phyloP scores from a whole-genome alignment of 148 eudicot genomes.

The Persicaria maculosa region DNA sequence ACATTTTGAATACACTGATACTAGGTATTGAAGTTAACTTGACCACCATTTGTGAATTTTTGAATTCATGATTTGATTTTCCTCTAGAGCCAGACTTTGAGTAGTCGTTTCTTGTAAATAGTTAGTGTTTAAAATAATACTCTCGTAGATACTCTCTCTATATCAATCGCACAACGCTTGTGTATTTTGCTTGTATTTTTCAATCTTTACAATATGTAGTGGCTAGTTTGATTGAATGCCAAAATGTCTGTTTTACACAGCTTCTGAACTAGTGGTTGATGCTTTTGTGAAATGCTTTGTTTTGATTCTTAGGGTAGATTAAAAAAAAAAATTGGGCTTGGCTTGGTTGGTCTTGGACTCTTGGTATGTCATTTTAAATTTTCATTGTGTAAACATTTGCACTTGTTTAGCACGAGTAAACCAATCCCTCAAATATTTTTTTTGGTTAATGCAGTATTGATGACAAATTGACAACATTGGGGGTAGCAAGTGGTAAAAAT shows the following conservation, averaged over 20 bases:
- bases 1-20: background rate
- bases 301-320: background rate
- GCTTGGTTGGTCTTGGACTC: background rate
- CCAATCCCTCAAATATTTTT: background rate
- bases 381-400: background rate
- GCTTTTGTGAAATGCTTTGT: background rate
- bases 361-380: background rate
- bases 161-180: too few relatives aligned
- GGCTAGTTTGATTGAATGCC: too few relatives aligned
- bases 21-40: background rate
- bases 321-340: background rate
- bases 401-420: background rate
- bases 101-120: too few relatives aligned
- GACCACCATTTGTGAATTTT: background rate
- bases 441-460: conserved; percentile 46
- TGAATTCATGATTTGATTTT: background rate
- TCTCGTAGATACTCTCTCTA: too few relatives aligned
- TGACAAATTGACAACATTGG: conserved; percentile 40
- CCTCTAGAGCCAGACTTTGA: too few relatives aligned
- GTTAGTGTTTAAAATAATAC: too few relatives aligned
- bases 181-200: too few relatives aligned
- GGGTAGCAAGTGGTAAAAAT: conserved; percentile 53
- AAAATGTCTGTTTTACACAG: background rate
- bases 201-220: too few relatives aligned
- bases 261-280: background rate